Conservation (phyloP, 139 green algal species). For the Microglena sp. region DNA sequence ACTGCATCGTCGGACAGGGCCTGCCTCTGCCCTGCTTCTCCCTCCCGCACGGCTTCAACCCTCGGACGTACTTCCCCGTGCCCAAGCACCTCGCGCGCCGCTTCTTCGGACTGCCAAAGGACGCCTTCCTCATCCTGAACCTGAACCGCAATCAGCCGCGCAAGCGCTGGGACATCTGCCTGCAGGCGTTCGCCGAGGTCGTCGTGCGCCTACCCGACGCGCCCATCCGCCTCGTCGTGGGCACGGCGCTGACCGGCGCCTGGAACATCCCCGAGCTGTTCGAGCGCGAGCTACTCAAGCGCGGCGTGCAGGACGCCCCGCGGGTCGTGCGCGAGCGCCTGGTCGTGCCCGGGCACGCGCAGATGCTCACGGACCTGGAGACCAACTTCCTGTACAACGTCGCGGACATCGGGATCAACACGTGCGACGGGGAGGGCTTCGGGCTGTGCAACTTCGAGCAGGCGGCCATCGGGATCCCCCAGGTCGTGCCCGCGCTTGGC, state of each 20-base stretch:
- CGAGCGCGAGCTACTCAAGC: conserved; percentile 10
- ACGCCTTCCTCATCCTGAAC: conserved; percentile 18
- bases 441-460: conserved; percentile 17
- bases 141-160: conserved; percentile 19
- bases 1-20: conserved; percentile 6
- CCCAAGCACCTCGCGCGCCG: not conserved
- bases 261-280: conserved; percentile 12
- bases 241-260: conserved; percentile 4
- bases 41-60: conserved; percentile 9
- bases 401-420: conserved; percentile 11
- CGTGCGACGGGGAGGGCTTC: conserved; percentile 16
- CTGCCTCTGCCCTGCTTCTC: not conserved
- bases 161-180: conserved; percentile 19
- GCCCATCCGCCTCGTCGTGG: conserved; percentile 6
- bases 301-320: not conserved
- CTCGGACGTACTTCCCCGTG: not conserved
- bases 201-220: conserved; percentile 3
- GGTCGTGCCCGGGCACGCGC: not conserved
- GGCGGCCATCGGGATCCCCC: conserved; percentile 5
- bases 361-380: conserved; percentile 10
- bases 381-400: conserved; percentile 13
- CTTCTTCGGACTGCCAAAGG: conserved; percentile 4
- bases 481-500: conserved; percentile 12
- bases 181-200: conserved; percentile 19
- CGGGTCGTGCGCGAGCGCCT: not conserved